Conservation (phyloP, 2,329 filamentous ascomycete species). For the Colletotrichum graminicola region DNA sequence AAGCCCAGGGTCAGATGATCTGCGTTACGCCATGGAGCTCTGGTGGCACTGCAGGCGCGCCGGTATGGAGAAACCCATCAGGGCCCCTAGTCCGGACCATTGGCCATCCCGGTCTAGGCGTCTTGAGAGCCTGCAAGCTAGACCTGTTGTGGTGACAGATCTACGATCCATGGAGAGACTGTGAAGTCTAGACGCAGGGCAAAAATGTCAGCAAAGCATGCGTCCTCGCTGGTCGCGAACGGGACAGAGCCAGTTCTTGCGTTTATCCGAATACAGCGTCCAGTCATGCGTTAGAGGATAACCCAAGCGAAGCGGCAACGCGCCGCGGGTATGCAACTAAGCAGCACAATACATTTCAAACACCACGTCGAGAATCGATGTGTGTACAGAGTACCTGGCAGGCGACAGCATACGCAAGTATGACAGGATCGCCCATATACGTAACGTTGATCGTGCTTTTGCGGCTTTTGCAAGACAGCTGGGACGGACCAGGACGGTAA, state of each 20-base stretch:
- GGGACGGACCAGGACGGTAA: conserved; percentile 3
- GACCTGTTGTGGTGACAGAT: conserved; percentile 33
- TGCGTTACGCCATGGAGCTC: conserved; percentile 25
- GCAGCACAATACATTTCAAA: background rate
- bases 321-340: conserved; percentile 25
- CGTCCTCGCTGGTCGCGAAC: conserved; percentile 2
- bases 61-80: conserved; percentile 26
- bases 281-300: background rate
- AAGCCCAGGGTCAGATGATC: conserved; percentile 36
- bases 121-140: conserved; percentile 35
- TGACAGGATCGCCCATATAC: conserved; percentile 21
- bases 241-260: conserved; percentile 30
- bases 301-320: background rate
- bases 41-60: conserved; percentile 37
- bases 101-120: conserved; percentile 46
- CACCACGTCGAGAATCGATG: background rate
- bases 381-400: background rate
- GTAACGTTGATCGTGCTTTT: background rate
- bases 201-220: conserved; percentile 25
- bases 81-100: conserved; percentile 33
- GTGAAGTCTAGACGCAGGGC: conserved; percentile 37
- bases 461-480: too few species aligned
- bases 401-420: conserved; percentile 5
- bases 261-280: conserved; percentile 36
- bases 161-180: conserved; percentile 39